Evolutionary conservation across 176 grass and related monocot genomes (phyloP).

Genomic region (Zoysia japonica): DNA sequence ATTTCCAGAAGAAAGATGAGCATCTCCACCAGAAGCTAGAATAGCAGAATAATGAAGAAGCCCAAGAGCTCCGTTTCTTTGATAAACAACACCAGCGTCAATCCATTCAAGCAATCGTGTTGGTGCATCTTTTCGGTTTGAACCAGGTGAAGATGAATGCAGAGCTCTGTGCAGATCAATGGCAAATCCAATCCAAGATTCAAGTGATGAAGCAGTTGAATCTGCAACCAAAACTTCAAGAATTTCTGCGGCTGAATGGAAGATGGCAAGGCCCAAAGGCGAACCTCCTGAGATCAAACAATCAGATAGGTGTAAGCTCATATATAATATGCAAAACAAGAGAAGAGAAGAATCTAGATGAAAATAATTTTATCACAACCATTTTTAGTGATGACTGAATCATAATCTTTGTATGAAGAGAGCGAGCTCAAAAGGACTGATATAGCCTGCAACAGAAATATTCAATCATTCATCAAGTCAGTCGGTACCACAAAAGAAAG

Average conservation of each 20-base stretch:
- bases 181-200: constrained; percentile 87
- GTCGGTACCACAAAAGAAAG: constrained; percentile 38
- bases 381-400: constrained; percentile 59
- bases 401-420: constrained; percentile 74
- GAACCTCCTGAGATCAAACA: constrained; percentile 60
- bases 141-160: constrained; percentile 89
- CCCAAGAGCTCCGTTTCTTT: constrained; percentile 83
- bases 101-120: constrained; percentile 95
- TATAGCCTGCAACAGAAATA: constrained; percentile 60
- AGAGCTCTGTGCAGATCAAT: constrained; percentile 93
- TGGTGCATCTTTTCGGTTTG: constrained; percentile 92
- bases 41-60: constrained; percentile 91
- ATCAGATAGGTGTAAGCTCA: constrained; percentile 12
- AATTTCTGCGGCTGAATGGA: constrained; percentile 89
- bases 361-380: constrained; percentile 44
- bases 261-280: constrained; percentile 85
- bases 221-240: constrained; percentile 96
- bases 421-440: constrained; percentile 83
- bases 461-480: constrained; percentile 28
- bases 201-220: constrained; percentile 81
- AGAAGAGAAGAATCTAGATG: constrained; percentile 32
- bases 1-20: constrained; percentile 85
- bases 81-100: constrained; percentile 96
- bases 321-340: constrained; percentile 10
- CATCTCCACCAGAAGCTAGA: constrained; percentile 91